Base-by-base conservation (phyloP, 208 protist species). In the Trichomonas gallinae region DNA sequence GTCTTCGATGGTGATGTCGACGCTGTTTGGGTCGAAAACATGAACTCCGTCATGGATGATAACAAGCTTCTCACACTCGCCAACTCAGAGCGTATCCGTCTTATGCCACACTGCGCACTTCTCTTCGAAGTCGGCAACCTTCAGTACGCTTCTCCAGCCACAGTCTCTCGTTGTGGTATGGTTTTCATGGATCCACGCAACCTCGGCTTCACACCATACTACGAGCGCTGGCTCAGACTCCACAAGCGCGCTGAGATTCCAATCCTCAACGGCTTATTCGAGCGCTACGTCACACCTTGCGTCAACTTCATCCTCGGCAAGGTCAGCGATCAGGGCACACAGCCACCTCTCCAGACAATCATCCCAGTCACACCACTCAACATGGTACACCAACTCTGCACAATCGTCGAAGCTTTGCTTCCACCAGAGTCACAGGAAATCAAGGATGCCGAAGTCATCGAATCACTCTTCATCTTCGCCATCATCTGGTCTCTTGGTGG, bases 41-140 rank as follows among this genome's bases (percentile, higher is more conserved):
- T 99, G 99, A 99, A 99, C 98, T 99, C 99, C 38, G 99, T 99
- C 51, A 99, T 99, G 99, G 99, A 99, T 97, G 99, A 99, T 98
- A 99, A 99, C 98, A 99, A 99, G 98, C 97, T 99, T 58, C 98
- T 99, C 23, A 99, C 99, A 58, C 98, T 99, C 96, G 98, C 99
- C 13, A 99, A 99, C 97, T 98, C 98, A 96, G 99, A 99, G 97
- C 98, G 99, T 97, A 99, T 99, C 97, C 98, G 98, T 38, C 97
- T 99, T 83, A 97, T 98, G 96, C 46, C 97, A 44, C 98, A 99
- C 96, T 99, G 98, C 97, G 98, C 98, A 49, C 97, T 99, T 36
- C 97, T 99, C 23, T 99, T 99, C 97, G 99, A 99, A 98, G 99
- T 99, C 38, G 98, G 98, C 34, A 98, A 99, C 97, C 98, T 99